These are phyloP conservation scores for Talinum fruticosum DNA, from an alignment of 148 eudicot species.

Conservation along the genomic window DNA sequence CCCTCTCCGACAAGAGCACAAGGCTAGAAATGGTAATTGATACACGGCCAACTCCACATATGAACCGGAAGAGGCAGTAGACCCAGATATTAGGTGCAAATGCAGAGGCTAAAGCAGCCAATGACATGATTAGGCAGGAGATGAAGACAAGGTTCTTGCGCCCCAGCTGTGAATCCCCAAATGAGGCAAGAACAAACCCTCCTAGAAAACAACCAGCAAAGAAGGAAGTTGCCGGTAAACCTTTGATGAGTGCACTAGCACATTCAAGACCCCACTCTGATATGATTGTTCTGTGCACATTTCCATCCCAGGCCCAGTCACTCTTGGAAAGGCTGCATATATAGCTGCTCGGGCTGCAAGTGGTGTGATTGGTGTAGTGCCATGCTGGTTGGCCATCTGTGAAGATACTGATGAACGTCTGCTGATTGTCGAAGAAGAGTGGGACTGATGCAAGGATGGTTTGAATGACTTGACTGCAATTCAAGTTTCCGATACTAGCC, in stretches of 20 bases:
- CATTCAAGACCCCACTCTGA: constrained; percentile 29
- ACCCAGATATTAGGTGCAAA: background rate
- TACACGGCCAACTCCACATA: background rate
- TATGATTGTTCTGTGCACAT: constrained; percentile 13
- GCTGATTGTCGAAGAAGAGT: constrained; percentile 27
- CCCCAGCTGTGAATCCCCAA: constrained; percentile 27
- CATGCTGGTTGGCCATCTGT: constrained; percentile 27
- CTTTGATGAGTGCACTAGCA: constrained; percentile 21
- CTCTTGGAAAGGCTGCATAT: constrained; percentile 17
- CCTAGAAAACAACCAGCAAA: constrained; percentile 25
- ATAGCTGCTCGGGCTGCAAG: constrained; percentile 12
- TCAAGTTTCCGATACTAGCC: constrained; percentile 25
- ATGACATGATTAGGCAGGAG: background rate
- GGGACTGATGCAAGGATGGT: constrained; percentile 24
- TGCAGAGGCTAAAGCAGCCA: background rate
- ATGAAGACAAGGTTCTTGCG: constrained; percentile 14
- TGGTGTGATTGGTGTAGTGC: constrained; percentile 17
- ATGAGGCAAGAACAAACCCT: constrained; percentile 23
- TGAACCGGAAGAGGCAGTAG: background rate
- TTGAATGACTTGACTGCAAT: constrained; percentile 22
- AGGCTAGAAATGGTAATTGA: background rate
- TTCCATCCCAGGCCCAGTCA: constrained; percentile 21
- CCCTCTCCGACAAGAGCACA: constrained; percentile 4
- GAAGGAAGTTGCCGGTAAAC: constrained; percentile 27
- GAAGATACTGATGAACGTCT: constrained; percentile 27